Conservation (phyloP, 345 rosid species). For the Eutrema japonicum region DNA sequence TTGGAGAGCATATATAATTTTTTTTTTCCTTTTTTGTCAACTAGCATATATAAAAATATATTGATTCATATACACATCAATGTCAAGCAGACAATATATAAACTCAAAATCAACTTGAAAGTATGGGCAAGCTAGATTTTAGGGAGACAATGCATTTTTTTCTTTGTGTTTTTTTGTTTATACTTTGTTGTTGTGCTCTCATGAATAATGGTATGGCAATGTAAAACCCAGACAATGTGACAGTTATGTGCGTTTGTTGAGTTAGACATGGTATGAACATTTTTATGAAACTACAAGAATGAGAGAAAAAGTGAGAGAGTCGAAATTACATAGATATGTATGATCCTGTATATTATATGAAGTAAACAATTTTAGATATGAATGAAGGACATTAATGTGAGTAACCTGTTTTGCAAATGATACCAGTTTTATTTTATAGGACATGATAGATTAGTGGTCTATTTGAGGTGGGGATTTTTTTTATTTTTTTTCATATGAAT, state of each 20-base stretch:
- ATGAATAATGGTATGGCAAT: slow-evolving; percentile 14
- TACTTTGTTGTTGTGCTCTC: not conserved
- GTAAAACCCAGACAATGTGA: slow-evolving; percentile 6
- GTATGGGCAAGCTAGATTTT: slow-evolving; percentile 29
- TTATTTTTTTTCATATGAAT: too few species aligned
- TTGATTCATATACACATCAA: not conserved
- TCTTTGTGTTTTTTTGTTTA: not conserved
- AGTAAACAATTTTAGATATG: not conserved
- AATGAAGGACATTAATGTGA: not conserved
- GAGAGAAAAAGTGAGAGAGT: not conserved
- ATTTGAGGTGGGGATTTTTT: not conserved
- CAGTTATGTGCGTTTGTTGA: not conserved
- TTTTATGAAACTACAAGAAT: not conserved
- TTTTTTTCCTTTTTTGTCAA: not conserved
- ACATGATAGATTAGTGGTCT: not conserved
- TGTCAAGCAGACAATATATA: slow-evolving; percentile 21
- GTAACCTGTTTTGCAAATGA: not conserved
- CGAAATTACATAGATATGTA: not conserved
- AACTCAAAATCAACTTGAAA: slow-evolving; percentile 20
- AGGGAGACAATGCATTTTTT: slow-evolving; percentile 24
- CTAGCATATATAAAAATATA: slow-evolving; percentile 9
- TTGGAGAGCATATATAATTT: not conserved
- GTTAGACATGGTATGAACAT: not conserved
- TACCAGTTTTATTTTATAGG: not conserved
- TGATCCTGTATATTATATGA: not conserved